Percentiles rank a stretch among this genome's conserved stretches.
phyloP scores from a whole-genome alignment of 768 basidiomycete species.

The Xerocomellus chrysenteron region DNA sequence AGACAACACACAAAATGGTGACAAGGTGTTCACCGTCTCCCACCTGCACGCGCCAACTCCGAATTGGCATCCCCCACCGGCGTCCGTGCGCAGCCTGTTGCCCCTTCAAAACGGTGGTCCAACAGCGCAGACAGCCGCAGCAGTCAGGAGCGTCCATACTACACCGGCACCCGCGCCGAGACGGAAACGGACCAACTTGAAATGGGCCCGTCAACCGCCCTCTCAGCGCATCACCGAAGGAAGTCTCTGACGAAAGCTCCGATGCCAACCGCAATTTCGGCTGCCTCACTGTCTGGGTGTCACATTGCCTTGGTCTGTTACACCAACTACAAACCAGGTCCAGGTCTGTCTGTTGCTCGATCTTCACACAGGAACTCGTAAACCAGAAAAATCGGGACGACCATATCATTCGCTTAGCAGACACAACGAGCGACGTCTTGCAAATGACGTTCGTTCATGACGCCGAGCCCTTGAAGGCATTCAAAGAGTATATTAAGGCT shows the following conservation, averaged over 20 bases:
- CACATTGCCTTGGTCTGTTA: too few species aligned
- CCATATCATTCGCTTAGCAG: too few species aligned
- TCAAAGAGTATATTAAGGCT: too few species aligned
- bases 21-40: constrained; percentile 18
- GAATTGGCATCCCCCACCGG: constrained; percentile 27
- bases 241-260: constrained; percentile 21
- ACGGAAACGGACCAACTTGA: constrained; percentile 4
- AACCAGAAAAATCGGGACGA: too few species aligned
- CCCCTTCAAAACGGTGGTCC: neutral
- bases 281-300: too few species aligned
- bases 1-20: neutral
- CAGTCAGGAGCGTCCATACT: neutral
- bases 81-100: constrained; percentile 1
- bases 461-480: too few species aligned
- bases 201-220: constrained; percentile 15
- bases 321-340: too few species aligned
- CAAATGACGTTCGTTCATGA: too few species aligned
- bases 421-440: too few species aligned
- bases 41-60: constrained; percentile 29
- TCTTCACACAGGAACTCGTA: too few species aligned
- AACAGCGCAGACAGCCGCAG: too few species aligned
- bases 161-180: neutral
- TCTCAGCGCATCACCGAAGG: constrained; percentile 29
- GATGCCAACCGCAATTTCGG: neutral
- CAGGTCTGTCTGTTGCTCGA: too few species aligned